A percentile compares a stretch with the other conserved stretches of the same genome.
Evolutionary conservation across 1,284 basidiomycete species (phyloP).

Genomic region (Cryptococcus jaspeensis): DNA sequence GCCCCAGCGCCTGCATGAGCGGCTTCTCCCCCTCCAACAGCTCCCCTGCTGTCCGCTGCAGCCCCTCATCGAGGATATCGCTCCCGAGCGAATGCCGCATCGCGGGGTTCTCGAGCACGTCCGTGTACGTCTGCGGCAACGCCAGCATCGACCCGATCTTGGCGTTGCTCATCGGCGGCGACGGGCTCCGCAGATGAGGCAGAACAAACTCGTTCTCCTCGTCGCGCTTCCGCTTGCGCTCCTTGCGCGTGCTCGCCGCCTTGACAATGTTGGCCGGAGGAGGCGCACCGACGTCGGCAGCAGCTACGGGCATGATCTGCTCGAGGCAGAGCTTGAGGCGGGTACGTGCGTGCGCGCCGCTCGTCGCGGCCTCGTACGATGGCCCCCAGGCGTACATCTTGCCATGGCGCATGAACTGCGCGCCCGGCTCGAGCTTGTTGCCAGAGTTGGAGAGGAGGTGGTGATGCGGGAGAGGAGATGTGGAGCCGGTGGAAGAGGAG

Average conservation of each 20-base stretch:
- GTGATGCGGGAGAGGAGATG: slow-evolving; percentile 12
- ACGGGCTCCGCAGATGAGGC: slow-evolving; percentile 46
- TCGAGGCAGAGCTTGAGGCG: slow-evolving; percentile 40
- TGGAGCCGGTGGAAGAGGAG: slow-evolving; percentile 25
- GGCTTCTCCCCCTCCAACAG: slow-evolving; percentile 51
- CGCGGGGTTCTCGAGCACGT: slow-evolving; percentile 47
- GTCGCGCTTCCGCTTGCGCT: slow-evolving; percentile 30
- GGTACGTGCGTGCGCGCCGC: slow-evolving; percentile 31
- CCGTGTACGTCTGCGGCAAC: slow-evolving; percentile 45
- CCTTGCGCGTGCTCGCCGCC: slow-evolving; percentile 19
- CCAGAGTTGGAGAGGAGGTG: slow-evolving; percentile 41
- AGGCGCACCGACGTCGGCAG: slow-evolving; percentile 36
- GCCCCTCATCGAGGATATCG: slow-evolving; percentile 47
- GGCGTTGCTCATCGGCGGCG: slow-evolving; percentile 42
- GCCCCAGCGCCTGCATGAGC: slow-evolving; percentile 46
- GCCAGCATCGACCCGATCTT: slow-evolving; percentile 46
- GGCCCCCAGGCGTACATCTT: slow-evolving; percentile 51
- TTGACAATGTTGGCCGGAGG: slow-evolving; percentile 38
- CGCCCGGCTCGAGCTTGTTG: slow-evolving; percentile 43
- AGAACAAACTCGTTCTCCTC: slow-evolving; percentile 33
- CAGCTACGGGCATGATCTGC: slow-evolving; percentile 41
- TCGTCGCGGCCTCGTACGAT: slow-evolving; percentile 39
- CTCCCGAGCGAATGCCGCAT: slow-evolving; percentile 50
- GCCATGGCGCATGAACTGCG: slow-evolving; percentile 45
- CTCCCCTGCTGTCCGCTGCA: slow-evolving; percentile 49